A percentile compares a stretch with the other conserved stretches of the same genome.
These are phyloP conservation scores for Onygenales sp. DNA, from an alignment of 2,329 filamentous ascomycete species.

Conservation along the genomic window DNA sequence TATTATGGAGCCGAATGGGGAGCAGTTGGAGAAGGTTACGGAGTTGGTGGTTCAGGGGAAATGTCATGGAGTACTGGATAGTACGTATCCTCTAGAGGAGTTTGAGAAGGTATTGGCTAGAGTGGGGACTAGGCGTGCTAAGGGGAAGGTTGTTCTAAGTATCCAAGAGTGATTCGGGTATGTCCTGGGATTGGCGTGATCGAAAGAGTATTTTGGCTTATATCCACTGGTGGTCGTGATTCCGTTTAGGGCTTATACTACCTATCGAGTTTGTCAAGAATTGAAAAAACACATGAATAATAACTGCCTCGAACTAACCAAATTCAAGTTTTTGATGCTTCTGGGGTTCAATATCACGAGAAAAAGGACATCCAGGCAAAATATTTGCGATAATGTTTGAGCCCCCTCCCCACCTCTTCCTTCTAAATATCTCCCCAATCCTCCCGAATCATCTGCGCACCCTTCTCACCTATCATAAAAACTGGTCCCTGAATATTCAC, in stretches of 20 bases:
- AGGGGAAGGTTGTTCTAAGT: constrained; percentile 34
- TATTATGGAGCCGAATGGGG: constrained; percentile 30
- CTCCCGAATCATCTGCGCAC: constrained; percentile 2
- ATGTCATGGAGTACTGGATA: constrained; percentile 30
- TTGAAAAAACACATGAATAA: no score
- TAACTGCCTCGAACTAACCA: no score
- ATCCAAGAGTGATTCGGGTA: not conserved
- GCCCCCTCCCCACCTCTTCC: not conserved
- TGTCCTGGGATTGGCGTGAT: not conserved
- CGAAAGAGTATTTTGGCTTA: no score
- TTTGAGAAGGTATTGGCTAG: constrained; percentile 32
- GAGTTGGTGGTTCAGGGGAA: constrained; percentile 29
- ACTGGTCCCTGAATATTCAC: constrained; percentile 10
- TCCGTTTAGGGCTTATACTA: no score
- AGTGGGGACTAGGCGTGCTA: constrained; percentile 30
- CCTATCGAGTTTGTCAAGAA: no score
- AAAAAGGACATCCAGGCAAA: no score
- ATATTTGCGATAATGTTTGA: no score
- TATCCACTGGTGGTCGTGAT: no score
- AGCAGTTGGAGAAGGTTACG: constrained; percentile 29
- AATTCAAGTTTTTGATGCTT: no score
- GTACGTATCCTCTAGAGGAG: constrained; percentile 32
- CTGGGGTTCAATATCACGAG: no score
- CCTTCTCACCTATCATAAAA: constrained; percentile 15
- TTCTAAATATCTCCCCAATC: constrained; percentile 2